Evolutionary conservation across 768 basidiomycete species (phyloP).

Genomic region (Dendrothele bispora): DNA sequence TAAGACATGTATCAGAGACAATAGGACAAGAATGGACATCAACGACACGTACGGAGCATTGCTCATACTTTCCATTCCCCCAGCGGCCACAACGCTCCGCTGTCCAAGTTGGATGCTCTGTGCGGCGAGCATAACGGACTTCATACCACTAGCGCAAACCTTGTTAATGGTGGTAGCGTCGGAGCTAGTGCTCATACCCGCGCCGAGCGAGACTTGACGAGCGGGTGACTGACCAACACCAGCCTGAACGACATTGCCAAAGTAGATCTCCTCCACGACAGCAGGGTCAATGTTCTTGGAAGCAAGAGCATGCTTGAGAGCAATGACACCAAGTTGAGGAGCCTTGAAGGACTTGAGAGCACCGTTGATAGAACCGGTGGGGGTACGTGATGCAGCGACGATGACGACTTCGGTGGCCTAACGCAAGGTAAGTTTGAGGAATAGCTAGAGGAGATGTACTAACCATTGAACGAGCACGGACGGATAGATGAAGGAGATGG

Average conservation of each 20-base stretch:
- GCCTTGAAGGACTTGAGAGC: constrained; percentile 86
- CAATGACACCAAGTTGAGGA: constrained; percentile 84
- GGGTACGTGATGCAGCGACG: constrained; percentile 91
- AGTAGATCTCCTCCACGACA: constrained; percentile 91
- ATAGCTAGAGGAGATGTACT: constrained; percentile 11
- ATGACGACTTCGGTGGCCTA: constrained; percentile 84
- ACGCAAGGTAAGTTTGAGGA: constrained; percentile 9
- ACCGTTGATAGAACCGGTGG: constrained; percentile 92
- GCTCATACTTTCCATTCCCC: constrained; percentile 99
- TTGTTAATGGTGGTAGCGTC: constrained; percentile 99
- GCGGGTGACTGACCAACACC: constrained; percentile 98
- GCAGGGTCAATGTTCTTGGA: constrained; percentile 79
- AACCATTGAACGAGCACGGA: constrained; percentile 53
- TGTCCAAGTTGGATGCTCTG: constrained; percentile 90
- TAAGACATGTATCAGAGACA: constrained; percentile 10
- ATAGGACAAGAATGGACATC: constrained; percentile 3
- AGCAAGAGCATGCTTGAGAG: constrained; percentile 87
- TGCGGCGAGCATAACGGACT: constrained; percentile 90
- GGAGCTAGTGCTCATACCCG: constrained; percentile 81
- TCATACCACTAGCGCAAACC: constrained; percentile 97
- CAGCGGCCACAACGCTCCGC: constrained; percentile 84
- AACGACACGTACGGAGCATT: constrained; percentile 87
- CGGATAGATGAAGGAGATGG: constrained; percentile 28
- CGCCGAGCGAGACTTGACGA: constrained; percentile 88
- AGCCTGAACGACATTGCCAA: constrained; percentile 97